Evolutionary conservation across 2,329 filamentous ascomycete genomes (phyloP), one percentile per base, ranked within the genome.

Genomic region (Fusarium musae): DNA sequence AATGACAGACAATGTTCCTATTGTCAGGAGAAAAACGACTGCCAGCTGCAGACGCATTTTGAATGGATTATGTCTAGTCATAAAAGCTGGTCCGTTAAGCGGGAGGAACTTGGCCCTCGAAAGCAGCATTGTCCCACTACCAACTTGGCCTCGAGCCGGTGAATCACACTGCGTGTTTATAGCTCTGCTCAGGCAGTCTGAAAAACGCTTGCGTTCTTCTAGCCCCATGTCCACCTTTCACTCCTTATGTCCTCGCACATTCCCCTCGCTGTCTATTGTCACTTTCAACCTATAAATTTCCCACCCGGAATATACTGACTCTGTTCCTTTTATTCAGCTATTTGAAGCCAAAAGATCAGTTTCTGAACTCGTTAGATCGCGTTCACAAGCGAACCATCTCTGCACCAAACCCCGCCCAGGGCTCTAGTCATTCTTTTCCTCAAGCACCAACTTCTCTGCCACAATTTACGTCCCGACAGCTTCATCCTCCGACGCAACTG

Each of bases 351-450:
- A 68, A 52, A 32, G 66, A 70, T 26, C 63, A 57, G 52, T 54
- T 72, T 17, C 50, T 73, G 46, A 69, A 73, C 59, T 59, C 74
- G 46, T 54, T 77, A 63, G 73, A 78, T 2, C 82, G 77, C 54
- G 75, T 79, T 40, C 87, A 89, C 76, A 88, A 87, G 75, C 80
- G 87, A 64, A 83, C 86, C 6, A 82, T 83, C 23, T 88, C 87
- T 13, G 87, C 86, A 11, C 86, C 87, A 16, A 82, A 85, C 65
- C 84, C 86, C 59, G 78, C 82, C 13, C 80, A 70, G 26, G 66
- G 62, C 26, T 70, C 74, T 19, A 44, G 66, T 64, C 40, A 75
- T 66, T 46, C 66, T 60, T 58, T 71, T 73, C 26, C 70, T 73
- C 57, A 70, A 68, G 37, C 62, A 59, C 30, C 75, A 63, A 50